Conservation (phyloP, 352 stramenopile genomes). For the Elongisporangium prolatum region DNA sequence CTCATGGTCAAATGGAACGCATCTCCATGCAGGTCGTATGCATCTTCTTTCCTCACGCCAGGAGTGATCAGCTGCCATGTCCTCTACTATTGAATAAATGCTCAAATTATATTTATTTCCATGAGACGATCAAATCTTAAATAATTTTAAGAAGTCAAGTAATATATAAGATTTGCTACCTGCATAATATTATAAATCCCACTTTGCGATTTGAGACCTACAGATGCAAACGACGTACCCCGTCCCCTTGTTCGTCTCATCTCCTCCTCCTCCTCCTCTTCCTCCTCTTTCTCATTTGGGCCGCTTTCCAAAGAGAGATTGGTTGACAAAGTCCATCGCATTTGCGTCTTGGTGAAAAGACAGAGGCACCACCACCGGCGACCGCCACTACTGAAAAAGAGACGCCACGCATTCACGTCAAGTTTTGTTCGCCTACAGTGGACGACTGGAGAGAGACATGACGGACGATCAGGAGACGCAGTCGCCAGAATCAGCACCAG, state of each 20-base stretch:
- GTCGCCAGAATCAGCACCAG: background rate
- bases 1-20: background rate
- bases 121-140: background rate
- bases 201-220: background rate
- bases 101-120: background rate
- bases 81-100: background rate
- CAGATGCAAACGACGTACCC: background rate
- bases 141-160: background rate
- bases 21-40: background rate
- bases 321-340: background rate
- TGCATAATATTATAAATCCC: background rate
- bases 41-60: background rate
- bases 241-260: background rate
- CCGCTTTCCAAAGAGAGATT: background rate
- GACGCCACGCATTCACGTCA: background rate
- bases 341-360: background rate
- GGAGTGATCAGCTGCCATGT: background rate
- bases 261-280: background rate
- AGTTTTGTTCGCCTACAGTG: background rate
- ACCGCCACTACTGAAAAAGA: background rate
- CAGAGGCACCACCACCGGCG: background rate
- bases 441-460: background rate
- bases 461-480: background rate
- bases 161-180: background rate
- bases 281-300: background rate